Conservation (phyloP, 805 yeast genomes). For the Blastobotrys parvus region DNA sequence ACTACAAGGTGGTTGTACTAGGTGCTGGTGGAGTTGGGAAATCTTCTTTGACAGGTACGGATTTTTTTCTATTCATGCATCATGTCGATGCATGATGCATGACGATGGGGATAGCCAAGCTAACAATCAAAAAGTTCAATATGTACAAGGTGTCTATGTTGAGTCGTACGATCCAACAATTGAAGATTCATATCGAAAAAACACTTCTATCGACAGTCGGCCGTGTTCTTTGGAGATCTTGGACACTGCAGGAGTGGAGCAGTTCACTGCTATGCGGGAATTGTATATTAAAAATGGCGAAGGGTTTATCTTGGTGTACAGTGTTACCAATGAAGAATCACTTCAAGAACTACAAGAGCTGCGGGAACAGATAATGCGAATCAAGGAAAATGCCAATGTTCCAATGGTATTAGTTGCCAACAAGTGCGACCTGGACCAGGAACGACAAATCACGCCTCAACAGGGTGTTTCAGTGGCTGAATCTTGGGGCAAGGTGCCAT, state of each 20-base stretch:
- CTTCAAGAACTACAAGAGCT: constrained; percentile 69
- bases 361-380: constrained; percentile 74
- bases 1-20: constrained; percentile 80
- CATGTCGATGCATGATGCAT: too few relatives aligned
- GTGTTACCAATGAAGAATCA: constrained; percentile 70
- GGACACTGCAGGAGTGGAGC: constrained; percentile 93
- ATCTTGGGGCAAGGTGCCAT: constrained; percentile 84
- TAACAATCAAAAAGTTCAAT: too few relatives aligned
- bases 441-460: constrained; percentile 66
- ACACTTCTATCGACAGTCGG: constrained; percentile 79
- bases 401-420: constrained; percentile 91
- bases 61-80: too few relatives aligned
- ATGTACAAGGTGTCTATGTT: constrained; percentile 80
- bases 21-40: constrained; percentile 99
- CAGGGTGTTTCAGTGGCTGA: constrained; percentile 79
- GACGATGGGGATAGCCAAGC: too few relatives aligned
- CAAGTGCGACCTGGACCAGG: constrained; percentile 75
- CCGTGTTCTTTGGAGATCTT: constrained; percentile 78
- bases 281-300: constrained; percentile 62
- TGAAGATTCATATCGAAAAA: constrained; percentile 89
- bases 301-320: constrained; percentile 82
- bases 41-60: constrained; percentile 81
- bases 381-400: constrained; percentile 63
- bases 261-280: constrained; percentile 93
- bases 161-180: constrained; percentile 96